Evolutionary conservation across 805 yeast genomes (phyloP), one percentile per base, ranked within the genome.

Genomic region (Schwanniomyces yamadae): DNA sequence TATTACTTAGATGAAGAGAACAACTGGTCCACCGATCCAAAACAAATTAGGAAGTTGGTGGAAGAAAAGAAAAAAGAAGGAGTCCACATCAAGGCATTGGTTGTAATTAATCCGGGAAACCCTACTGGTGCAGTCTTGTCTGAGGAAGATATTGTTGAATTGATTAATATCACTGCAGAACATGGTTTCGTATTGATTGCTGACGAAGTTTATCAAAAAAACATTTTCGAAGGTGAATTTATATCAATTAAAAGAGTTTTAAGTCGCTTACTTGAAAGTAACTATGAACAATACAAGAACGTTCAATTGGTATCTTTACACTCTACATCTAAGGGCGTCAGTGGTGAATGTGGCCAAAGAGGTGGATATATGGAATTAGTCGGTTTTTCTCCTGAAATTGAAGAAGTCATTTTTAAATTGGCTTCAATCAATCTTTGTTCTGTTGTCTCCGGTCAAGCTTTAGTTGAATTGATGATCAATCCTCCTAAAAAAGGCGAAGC

Each of bases 291-390:
- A 21, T 91, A 78, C 59, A 74, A 75, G 32, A 69, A 78, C 42
- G 91, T 93, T 25, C 95, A 88, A 58, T 73, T 93, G 40, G 97
- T 95, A 2, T 90, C 98, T 1, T 69, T 93, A 49, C 98, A 93
- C 62, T 89, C 98, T n/a, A 88, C 95, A 28, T 91, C 98, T 9
- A 93, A 93, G 64, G 99, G 99, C 60, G 88, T 89, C 49, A 77
- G 88, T 44, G 99, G 99, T 44, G 99, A 93, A 66, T 93, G 99
- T 74, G 99, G 99, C 42, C 99, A 93, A 69, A 81, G 99, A 66
- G 99, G 98, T 52, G 99, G 99, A 5, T 93, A 90, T 70, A 85
- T 93, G 93, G 99, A 93, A 63, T 66, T 90, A 6, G 75, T 82
- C 8, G 96, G 96, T 1, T 85, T 93, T 63, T 67, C 74, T 10